A percentile compares a stretch with the other conserved stretches of the same genome.
phyloP scores from a whole-genome alignment of 345 rosid genomes.

The Schrenkiella parvula region DNA sequence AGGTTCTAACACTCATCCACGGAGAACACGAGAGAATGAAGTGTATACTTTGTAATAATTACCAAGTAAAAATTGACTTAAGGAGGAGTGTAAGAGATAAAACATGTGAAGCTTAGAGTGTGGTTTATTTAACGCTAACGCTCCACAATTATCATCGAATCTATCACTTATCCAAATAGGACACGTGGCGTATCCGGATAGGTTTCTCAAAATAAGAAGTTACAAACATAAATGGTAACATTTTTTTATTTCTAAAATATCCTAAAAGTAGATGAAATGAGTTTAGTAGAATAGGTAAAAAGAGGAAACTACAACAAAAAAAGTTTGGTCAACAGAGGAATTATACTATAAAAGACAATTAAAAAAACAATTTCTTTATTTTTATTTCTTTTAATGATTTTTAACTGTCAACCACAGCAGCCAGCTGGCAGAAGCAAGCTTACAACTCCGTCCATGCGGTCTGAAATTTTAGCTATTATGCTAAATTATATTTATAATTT shows the following conservation, averaged over 20 bases:
- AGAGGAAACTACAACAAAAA: neutral
- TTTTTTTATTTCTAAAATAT: neutral
- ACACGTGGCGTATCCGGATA: constrained; percentile 4
- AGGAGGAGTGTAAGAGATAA: constrained; percentile 16
- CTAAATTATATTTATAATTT: neutral
- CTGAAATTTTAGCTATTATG: neutral
- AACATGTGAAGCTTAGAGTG: constrained; percentile 23
- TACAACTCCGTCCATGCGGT: neutral
- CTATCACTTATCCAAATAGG: neutral
- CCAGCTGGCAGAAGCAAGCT: neutral
- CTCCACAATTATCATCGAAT: neutral
- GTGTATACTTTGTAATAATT: constrained; percentile 10
- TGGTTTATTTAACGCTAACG: constrained; percentile 4
- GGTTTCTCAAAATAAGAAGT: neutral
- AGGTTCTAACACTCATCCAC: constrained; percentile 17
- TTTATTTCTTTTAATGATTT: neutral
- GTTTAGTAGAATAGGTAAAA: neutral
- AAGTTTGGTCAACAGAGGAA: neutral
- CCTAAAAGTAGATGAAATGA: neutral
- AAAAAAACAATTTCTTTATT: neutral
- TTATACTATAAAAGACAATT: neutral
- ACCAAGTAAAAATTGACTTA: neutral
- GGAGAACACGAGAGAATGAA: constrained; percentile 17
- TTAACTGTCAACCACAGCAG: neutral
- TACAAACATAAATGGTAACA: neutral